Percentiles rank a stretch among this genome's conserved stretches.
These are phyloP conservation scores for Collybia sordida DNA, from an alignment of 768 basidiomycete genomes.

Conservation along the genomic window DNA sequence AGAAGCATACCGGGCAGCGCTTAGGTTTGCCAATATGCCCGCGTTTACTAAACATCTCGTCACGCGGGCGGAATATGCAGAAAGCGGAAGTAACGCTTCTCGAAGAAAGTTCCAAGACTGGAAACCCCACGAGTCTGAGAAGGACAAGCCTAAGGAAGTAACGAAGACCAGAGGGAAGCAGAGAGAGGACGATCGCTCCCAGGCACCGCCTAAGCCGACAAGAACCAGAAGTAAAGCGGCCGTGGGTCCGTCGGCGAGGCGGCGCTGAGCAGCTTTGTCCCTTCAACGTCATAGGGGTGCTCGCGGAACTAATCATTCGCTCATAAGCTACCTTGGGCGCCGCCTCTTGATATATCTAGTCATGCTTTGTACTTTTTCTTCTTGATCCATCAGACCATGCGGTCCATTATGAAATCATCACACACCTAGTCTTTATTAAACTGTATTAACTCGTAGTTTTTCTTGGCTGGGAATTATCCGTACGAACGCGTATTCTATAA, in stretches of 20 bases:
- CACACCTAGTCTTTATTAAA: too few relatives aligned
- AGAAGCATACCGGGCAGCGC: slow-evolving; percentile 63
- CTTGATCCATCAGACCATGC: too few relatives aligned
- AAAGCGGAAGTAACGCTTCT: slow-evolving; percentile 75
- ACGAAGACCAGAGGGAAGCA: slow-evolving; percentile 28
- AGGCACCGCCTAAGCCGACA: slow-evolving; percentile 16
- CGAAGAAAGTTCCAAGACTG: slow-evolving; percentile 74
- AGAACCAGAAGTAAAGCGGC: slow-evolving; percentile 15
- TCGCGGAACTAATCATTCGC: too few relatives aligned
- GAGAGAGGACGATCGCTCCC: slow-evolving; percentile 31
- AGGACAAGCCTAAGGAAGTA: slow-evolving; percentile 29
- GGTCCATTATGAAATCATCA: too few relatives aligned
- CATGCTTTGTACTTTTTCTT: too few relatives aligned
- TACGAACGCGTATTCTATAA: too few relatives aligned
- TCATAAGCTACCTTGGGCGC: too few relatives aligned
- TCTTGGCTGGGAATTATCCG: too few relatives aligned
- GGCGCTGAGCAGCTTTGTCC: slow-evolving; percentile 11
- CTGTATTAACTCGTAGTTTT: too few relatives aligned
- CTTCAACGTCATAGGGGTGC: neutral
- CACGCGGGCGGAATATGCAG: slow-evolving; percentile 82
- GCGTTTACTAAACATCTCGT: slow-evolving; percentile 55
- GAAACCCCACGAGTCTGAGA: slow-evolving; percentile 42
- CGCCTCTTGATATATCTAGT: too few relatives aligned
- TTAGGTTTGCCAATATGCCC: slow-evolving; percentile 53
- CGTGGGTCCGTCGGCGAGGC: slow-evolving; percentile 9